Evolutionary conservation across 2,329 filamentous ascomycete genomes (phyloP).

Genomic region (Penicillium verrucosum): DNA sequence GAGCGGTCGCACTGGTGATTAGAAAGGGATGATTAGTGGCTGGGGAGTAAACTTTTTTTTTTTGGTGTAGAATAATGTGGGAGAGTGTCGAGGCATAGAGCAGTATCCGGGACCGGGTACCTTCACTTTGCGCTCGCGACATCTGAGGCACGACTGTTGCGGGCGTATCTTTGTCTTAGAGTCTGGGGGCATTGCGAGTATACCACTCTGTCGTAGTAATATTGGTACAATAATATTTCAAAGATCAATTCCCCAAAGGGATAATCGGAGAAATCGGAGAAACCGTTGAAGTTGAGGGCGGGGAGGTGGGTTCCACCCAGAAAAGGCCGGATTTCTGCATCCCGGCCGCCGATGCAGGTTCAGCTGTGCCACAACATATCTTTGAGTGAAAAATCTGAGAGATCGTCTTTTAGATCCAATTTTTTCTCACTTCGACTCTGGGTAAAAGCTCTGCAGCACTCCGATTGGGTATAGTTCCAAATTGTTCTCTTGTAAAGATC

Average conservation of each 20-base stretch:
- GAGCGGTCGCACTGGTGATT: constrained; percentile 27
- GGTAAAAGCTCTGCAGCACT: not conserved
- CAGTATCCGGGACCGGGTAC: constrained; percentile 4
- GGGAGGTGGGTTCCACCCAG: not conserved
- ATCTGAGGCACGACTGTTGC: constrained; percentile 30
- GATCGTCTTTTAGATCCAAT: not conserved
- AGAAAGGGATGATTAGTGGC: not conserved
- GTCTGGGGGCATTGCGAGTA: constrained; percentile 5
- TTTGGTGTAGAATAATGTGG: not conserved
- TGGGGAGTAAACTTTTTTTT: no score
- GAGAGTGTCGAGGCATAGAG: not conserved
- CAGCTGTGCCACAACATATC: not conserved
- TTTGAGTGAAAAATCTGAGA: not conserved
- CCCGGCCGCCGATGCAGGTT: not conserved
- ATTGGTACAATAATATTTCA: not conserved
- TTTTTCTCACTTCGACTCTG: not conserved
- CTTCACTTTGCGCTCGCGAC: constrained; percentile 32
- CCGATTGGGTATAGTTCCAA: not conserved
- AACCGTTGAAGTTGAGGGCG: not conserved
- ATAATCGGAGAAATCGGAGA: no score
- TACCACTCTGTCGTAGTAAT: not conserved
- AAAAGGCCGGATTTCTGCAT: not conserved
- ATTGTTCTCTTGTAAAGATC: not conserved
- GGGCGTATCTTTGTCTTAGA: constrained; percentile 25
- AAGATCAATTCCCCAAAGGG: not conserved